Base-by-base conservation (phyloP, 2,329 filamentous ascomycete species). In the Colletotrichum sidae region DNA sequence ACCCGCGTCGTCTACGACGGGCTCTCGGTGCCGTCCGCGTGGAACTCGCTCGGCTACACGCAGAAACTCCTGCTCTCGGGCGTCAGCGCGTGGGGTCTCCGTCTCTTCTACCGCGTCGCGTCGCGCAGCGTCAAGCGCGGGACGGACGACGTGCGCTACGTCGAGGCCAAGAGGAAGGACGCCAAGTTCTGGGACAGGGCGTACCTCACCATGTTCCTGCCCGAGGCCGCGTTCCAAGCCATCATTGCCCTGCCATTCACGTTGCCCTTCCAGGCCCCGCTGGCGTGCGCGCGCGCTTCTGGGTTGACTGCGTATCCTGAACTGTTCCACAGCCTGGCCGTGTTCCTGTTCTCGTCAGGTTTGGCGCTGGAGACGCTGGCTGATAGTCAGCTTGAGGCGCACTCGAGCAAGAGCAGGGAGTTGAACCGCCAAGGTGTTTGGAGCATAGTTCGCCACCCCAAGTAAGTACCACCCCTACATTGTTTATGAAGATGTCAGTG, bases 401-500 rank as follows among this genome's bases (percentile, higher is more conserved):
- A 87, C 72, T 52, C 63, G 4, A 46, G 15, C 17, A 57, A 63
- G 58, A 66, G 52, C 47, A 81, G 82, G 66, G 76, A 77, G 49
- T 73, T 80, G 25, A 77, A 78, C 13, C 80, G 82, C 12, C 80
- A 85, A n/a, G 86, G 86, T 11, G 87, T 89, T 37, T 89, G 86
- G 85, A 86, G 84, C 69, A 80, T 89, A 38, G 86, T 88, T 34
- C 77, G 87, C 53, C 86, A 89, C 75, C 87, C 87, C 0, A 89
- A 89, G 86, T 88, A 78, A 73, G 83, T 3, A 17, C 17, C 17
- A 17, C 2, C 17, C 17, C 17, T 17, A 17, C 2, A 17, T 3
- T 17, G 17, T 17, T 17, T 17, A 17, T 17, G 17, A 17, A 17
- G 17, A 17, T 2, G 17, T 3, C 17, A 2, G 17, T 35, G 2